Evolutionary conservation across 768 basidiomycete species (phyloP).

Genomic region (Lentinula sp.): DNA sequence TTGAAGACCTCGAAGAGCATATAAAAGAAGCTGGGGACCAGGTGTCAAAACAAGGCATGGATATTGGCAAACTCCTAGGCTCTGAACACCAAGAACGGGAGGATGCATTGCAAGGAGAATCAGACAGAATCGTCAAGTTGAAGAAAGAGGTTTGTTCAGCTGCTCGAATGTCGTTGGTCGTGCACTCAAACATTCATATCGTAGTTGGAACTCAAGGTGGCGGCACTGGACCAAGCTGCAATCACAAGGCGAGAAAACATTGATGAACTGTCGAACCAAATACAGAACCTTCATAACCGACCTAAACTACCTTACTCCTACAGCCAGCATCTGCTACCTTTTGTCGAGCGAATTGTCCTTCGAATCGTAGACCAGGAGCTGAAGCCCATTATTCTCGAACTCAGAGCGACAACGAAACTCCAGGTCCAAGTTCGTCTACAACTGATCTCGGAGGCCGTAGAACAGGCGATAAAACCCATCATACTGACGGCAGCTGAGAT

Average conservation of each 20-base stretch:
- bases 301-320: neutral
- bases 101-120: neutral
- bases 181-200: neutral
- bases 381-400: neutral
- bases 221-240: neutral
- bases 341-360: neutral
- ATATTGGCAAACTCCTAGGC: neutral
- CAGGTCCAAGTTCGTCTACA: neutral
- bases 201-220: neutral
- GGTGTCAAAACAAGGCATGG: neutral
- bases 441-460: neutral
- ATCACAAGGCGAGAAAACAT: neutral
- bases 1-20: neutral
- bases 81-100: neutral
- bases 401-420: neutral
- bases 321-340: neutral
- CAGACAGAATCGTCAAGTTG: neutral
- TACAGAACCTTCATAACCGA: slow-evolving; percentile 1
- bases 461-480: neutral
- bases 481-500: neutral
- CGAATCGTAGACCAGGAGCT: neutral
- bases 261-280: neutral
- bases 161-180: neutral
- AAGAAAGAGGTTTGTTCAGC: neutral
- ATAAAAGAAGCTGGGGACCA: neutral